These are phyloP conservation scores for Stachybotrys elegans DNA, from an alignment of 2,329 filamentous ascomycete genomes.

Conservation along the genomic window DNA sequence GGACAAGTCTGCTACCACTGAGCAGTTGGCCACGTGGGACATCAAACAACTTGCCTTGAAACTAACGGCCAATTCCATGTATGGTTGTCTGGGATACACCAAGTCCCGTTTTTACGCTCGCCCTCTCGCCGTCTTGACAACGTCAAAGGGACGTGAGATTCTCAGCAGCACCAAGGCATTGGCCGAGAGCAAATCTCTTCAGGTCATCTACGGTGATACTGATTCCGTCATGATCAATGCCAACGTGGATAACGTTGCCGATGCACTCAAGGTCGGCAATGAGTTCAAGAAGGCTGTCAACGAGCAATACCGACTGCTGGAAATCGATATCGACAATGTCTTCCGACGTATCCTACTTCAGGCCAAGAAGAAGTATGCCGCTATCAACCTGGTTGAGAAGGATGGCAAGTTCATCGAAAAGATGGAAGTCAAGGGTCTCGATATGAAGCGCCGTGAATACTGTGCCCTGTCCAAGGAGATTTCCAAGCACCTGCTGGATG, in stretches of 20 bases:
- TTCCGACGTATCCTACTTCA: conserved; percentile 91
- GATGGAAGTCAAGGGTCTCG: conserved; percentile 95
- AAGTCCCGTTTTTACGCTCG: conserved; percentile 97
- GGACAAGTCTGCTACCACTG: conserved; percentile 75
- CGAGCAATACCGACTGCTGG: conserved; percentile 82
- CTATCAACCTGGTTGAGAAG: conserved; percentile 85
- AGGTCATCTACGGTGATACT: conserved; percentile 98
- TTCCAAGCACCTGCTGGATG: conserved; percentile 83
- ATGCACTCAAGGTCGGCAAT: conserved; percentile 84
- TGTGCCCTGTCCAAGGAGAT: conserved; percentile 94
- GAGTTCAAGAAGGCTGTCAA: conserved; percentile 97
- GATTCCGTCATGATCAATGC: conserved; percentile 99
- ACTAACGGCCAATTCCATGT: conserved; percentile 99
- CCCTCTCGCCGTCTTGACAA: conserved; percentile 90
- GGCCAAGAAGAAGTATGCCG: conserved; percentile 99
- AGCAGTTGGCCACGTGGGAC: conserved; percentile 91
- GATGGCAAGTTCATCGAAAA: conserved; percentile 90
- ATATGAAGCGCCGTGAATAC: conserved; percentile 97
- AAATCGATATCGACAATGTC: conserved; percentile 97
- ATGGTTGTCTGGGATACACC: conserved; percentile 94
- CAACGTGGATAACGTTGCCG: conserved; percentile 87
- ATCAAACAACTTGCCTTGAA: conserved; percentile 97
- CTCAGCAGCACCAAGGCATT: conserved; percentile 91
- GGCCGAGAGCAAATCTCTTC: conserved; percentile 82
- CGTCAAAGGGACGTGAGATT: conserved; percentile 96